phyloP scores from a whole-genome alignment of 805 yeast genomes.

The Helenozyma rhizophorensis region DNA sequence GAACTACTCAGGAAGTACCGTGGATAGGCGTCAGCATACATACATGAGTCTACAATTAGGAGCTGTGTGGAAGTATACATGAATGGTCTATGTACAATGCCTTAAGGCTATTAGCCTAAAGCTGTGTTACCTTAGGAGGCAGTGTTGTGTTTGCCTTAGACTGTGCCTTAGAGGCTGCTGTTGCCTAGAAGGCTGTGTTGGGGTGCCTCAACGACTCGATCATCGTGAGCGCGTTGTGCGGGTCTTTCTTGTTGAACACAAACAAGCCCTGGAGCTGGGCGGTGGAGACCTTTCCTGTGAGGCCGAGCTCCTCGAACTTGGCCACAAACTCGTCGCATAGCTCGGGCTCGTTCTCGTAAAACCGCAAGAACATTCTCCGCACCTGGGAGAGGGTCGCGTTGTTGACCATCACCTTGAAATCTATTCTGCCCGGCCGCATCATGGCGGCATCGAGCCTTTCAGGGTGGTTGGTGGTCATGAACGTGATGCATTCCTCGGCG shows the following conservation, averaged over 20 bases:
- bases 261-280: constrained; percentile 95
- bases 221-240: constrained; percentile 69
- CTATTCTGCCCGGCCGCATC: constrained; percentile 92
- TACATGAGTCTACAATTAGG: not conserved
- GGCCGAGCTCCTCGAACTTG: constrained; percentile 42
- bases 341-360: constrained; percentile 61
- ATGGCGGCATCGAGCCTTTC: constrained; percentile 91
- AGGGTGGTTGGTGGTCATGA: constrained; percentile 98
- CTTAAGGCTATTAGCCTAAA: no score
- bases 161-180: no score
- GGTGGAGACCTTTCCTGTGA: constrained; percentile 58
- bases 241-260: constrained; percentile 84
- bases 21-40: constrained; percentile 20
- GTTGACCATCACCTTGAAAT: constrained; percentile 73
- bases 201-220: constrained; percentile 42
- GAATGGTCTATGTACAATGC: no score
- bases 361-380: constrained; percentile 77
- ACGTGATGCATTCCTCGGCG: constrained; percentile 92
- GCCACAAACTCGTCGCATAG: constrained; percentile 50
- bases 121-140: no score
- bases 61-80: not conserved
- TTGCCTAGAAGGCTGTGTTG: constrained; percentile 12
- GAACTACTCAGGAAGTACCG: constrained; percentile 30
- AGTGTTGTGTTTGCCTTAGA: no score
- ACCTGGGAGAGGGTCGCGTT: constrained; percentile 86